Base-by-base conservation (phyloP, 139 green algal genomes). In the Micromonas commoda region DNA sequence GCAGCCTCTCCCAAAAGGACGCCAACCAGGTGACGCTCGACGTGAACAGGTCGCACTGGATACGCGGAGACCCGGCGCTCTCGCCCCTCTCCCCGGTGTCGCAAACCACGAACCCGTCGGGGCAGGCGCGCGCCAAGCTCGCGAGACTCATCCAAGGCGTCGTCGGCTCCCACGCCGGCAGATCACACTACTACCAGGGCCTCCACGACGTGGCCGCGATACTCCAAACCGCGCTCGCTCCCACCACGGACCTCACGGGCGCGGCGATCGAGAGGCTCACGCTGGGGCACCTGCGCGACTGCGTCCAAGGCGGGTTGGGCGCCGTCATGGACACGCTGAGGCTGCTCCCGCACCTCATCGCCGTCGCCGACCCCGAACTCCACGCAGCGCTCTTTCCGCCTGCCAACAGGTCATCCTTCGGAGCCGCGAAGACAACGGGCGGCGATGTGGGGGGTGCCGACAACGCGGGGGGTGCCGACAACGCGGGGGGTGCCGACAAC, bases 201-300 rank as follows among this genome's bases (percentile, higher is more conserved):
- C 60, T 82, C 26, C 78, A 82, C 71, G 78, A 82, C 78, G 37
- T 82, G 13, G 78, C 78, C 13, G 67, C 32, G 6, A 71, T 80
- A 28, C 37, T 82, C 21, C 68, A 80, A 21, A 52, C 80, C 4
- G 72, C 52, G 29, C 20, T 80, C 3, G 9, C 9, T 9, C 16
- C 9, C 45, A 16, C 9, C 9, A 23, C 16, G 9, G 45, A 9
- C 9, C 9, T 57, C 45, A 16, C 45, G 45, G 78, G 26, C 60
- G 45, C 74, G 32, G 24, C 31, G 34, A 32, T 81, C 21, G 29
- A 29, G 63, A 16, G 76, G 19, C 76, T 81, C 16, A 6, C 20
- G 24, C 63, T 9, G 20, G 9, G 21, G 21, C 65, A 81, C 76
- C 37, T 81, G n/a, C 70, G 70, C 19, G 70, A 77, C 38, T 77